phyloP scores from a whole-genome alignment of 257 asterid genomes.

The Primulina huaijiensis region DNA sequence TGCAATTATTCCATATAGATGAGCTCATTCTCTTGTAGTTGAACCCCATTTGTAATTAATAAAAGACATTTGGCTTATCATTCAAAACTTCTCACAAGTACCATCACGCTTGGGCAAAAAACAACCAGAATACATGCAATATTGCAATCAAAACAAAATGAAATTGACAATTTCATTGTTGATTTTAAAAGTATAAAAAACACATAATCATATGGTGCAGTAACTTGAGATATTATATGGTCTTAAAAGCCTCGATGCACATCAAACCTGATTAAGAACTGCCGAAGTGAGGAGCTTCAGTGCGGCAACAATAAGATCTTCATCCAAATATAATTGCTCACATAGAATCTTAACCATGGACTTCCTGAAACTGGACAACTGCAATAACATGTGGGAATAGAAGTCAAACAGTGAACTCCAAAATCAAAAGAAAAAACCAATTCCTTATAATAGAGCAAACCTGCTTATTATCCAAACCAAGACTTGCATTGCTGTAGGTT shows the following conservation, averaged over 20 bases:
- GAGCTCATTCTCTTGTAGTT: no score
- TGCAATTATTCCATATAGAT: no score
- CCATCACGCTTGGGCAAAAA: slow-evolving; percentile 3
- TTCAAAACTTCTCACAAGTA: neutral
- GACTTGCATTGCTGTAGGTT: slow-evolving; percentile 50
- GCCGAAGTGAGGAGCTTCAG: slow-evolving; percentile 68
- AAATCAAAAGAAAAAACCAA: slow-evolving; percentile 21
- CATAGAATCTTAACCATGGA: slow-evolving; percentile 54
- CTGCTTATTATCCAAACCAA: slow-evolving; percentile 86
- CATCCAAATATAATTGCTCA: slow-evolving; percentile 55
- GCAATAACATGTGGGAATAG: slow-evolving; percentile 33
- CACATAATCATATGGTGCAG: slow-evolving; percentile 1
- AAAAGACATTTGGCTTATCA: neutral
- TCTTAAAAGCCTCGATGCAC: neutral
- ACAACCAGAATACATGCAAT: slow-evolving; percentile 6
- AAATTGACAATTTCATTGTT: neutral
- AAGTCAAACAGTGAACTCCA: slow-evolving; percentile 21
- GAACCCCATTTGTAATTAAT: neutral
- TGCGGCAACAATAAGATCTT: slow-evolving; percentile 57
- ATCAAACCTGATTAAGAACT: slow-evolving; percentile 69
- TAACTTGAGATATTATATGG: neutral
- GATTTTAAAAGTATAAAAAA: neutral
- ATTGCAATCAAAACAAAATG: neutral
- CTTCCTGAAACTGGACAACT: slow-evolving; percentile 61
- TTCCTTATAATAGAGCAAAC: slow-evolving; percentile 34